Conservation (phyloP, 2,329 filamentous ascomycete species). For the Cercospora brassicicola region DNA sequence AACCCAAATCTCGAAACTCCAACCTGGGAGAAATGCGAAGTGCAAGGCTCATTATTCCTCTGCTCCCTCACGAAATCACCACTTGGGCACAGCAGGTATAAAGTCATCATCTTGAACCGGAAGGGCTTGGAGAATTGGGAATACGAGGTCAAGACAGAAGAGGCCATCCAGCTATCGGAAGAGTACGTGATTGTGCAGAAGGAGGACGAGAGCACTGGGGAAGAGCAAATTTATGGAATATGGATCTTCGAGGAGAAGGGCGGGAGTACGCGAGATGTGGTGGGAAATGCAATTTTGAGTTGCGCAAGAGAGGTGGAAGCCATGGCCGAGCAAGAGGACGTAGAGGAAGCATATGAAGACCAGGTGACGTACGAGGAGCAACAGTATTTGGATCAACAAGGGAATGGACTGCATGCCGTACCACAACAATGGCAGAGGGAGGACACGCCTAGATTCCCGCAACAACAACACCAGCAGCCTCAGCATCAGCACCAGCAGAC, state of each 20-base stretch:
- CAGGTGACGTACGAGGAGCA: slow-evolving; percentile 5
- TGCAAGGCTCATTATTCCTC: slow-evolving; percentile 87
- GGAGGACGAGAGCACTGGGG: slow-evolving; percentile 39
- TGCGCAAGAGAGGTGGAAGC: slow-evolving; percentile 54
- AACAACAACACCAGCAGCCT: slow-evolving; percentile 50
- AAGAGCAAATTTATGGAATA: slow-evolving; percentile 55
- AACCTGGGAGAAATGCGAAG: slow-evolving; percentile 79
- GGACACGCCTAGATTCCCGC: slow-evolving; percentile 36
- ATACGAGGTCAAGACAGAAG: slow-evolving; percentile 44
- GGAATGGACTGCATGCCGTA: not conserved
- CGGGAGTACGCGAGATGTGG: slow-evolving; percentile 48
- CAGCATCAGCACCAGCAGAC: slow-evolving; percentile 38
- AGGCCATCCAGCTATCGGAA: slow-evolving; percentile 52
- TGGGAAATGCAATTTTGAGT: slow-evolving; percentile 56
- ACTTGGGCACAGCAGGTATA: slow-evolving; percentile 43
- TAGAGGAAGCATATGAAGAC: not conserved
- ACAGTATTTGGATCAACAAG: slow-evolving; percentile 2
- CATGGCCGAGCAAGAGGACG: slow-evolving; percentile 28
- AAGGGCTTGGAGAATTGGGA: slow-evolving; percentile 52
- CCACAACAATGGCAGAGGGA: not conserved
- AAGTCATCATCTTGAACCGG: slow-evolving; percentile 50
- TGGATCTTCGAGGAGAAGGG: slow-evolving; percentile 67
- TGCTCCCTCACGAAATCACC: slow-evolving; percentile 59
- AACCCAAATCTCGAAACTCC: slow-evolving; percentile 54
- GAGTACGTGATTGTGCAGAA: slow-evolving; percentile 62